Conservation (phyloP, 495 filamentous ascomycete genomes). For the Saxispiralis lemnorum region DNA sequence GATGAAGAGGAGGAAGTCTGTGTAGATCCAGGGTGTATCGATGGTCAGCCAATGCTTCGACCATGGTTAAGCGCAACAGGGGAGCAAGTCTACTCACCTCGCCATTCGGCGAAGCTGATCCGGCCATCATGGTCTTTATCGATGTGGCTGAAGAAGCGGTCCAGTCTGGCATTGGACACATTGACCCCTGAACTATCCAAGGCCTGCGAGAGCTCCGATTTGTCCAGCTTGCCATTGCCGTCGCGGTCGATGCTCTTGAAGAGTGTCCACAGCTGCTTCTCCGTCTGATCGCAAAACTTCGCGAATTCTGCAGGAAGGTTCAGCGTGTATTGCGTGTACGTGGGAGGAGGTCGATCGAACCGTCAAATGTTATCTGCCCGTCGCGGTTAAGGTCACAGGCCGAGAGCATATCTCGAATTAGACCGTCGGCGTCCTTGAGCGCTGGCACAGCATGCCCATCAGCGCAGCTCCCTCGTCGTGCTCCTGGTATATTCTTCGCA, state of each 20-base stretch:
- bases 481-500: too few species aligned
- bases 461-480: too few species aligned
- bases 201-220: constrained; percentile 58
- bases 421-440: constrained; percentile 79
- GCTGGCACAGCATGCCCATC: constrained; percentile 32
- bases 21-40: constrained; percentile 25
- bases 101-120: constrained; percentile 89
- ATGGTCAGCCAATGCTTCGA: constrained; percentile 5
- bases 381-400: constrained; percentile 74
- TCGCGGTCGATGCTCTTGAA: constrained; percentile 81
- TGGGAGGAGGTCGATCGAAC: constrained; percentile 12
- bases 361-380: constrained; percentile 75
- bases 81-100: constrained; percentile 20
- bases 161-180: constrained; percentile 57
- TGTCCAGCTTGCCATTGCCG: constrained; percentile 74
- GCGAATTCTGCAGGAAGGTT: constrained; percentile 54
- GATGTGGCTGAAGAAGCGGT: constrained; percentile 74
- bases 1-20: constrained; percentile 90
- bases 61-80: background rate
- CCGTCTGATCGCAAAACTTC: constrained; percentile 68
- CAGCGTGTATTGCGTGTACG: background rate
- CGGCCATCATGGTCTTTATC: constrained; percentile 77
- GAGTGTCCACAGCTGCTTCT: constrained; percentile 59
- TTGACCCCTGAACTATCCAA: constrained; percentile 62
- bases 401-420: constrained; percentile 61